Base-by-base conservation (phyloP, 2,329 filamentous ascomycete species). In the Pseudogymnoascus sp. region DNA sequence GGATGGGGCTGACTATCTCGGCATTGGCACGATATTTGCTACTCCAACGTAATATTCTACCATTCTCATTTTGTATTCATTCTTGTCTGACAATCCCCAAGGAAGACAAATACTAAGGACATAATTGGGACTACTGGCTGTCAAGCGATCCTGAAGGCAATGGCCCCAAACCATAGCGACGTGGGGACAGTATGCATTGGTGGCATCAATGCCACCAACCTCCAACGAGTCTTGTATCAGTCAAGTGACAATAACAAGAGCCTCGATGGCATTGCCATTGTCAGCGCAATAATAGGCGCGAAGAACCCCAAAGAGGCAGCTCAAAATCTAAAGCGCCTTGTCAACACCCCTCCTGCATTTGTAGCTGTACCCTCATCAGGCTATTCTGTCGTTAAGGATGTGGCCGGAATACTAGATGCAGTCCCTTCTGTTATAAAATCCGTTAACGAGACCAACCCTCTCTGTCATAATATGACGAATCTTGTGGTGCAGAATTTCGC, bases 391-490 rank as follows among this genome's bases (percentile, higher is more conserved):
- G 49, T 55, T 14, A n/a, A 55, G 16, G 60, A 69, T 30, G 66
- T 70, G 8, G 60, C 67, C 70, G 41, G 41, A 2, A 60, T 71
- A 16, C 58, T 72, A 12, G n/a, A 62, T 3, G 60, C 66, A 62
- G 60, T 69, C 8, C 67, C 67, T 22, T 60, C 68, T 3, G 75
- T 89, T 16, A 79, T 95, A 45, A 78, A 77, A 64, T 79, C 80
- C 5, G 82, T 96, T 58, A 83, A 83, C 4, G 73, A 78, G 2
- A 87, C 83, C 62, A 62, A 45, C 4, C 92, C 92, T 0, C 80
- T 97, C 22, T 89, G 89, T 60, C 93, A 97, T 76, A 97, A 96
- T 76, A 97, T 97, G 91, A 97, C 94, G 61, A 97, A 97, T 73
- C 81, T 92, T 60, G 93, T 97, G 0, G 93, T 97, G 22, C 92